Evolutionary conservation across 768 basidiomycete species (phyloP).

Genomic region (Asterophora parasitica): DNA sequence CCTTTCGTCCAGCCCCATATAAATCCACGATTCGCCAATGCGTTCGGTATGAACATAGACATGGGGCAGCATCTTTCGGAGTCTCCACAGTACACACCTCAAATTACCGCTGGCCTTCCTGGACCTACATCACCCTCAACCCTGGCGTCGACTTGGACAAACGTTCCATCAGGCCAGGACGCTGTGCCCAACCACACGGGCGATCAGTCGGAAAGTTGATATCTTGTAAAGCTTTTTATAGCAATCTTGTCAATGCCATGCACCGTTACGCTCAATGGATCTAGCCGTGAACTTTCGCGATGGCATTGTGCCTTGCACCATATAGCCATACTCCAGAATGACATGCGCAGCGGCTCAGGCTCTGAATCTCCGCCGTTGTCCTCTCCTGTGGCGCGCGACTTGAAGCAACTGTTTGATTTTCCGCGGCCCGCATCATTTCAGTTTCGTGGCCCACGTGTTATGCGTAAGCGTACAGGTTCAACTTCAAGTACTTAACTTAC

Average conservation of each 20-base stretch:
- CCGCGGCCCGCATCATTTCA: background rate
- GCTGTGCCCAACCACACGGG: conserved; percentile 12
- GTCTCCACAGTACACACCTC: conserved; percentile 10
- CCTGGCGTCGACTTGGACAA: conserved; percentile 24
- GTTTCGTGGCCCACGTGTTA: conserved; percentile 1
- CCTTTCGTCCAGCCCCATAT: conserved; percentile 71
- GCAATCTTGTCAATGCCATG: background rate
- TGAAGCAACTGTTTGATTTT: no score
- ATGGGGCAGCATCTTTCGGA: conserved; percentile 17
- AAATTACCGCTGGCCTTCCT: background rate
- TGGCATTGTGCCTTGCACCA: background rate
- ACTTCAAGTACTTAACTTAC: no score
- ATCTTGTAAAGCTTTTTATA: background rate
- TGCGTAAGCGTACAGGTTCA: background rate
- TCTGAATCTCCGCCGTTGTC: no score
- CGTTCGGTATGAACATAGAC: conserved; percentile 49
- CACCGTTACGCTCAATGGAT: background rate
- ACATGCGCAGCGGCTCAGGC: no score
- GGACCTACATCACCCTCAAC: conserved; percentile 1
- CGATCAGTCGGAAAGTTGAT: conserved; percentile 15
- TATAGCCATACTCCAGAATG: background rate
- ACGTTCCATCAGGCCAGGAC: conserved; percentile 22
- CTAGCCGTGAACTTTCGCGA: background rate
- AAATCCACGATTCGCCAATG: conserved; percentile 72
- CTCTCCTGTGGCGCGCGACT: no score